Evolutionary conservation across 2,329 filamentous ascomycete genomes (phyloP).

Genomic region (Mollisiaceae sp.): DNA sequence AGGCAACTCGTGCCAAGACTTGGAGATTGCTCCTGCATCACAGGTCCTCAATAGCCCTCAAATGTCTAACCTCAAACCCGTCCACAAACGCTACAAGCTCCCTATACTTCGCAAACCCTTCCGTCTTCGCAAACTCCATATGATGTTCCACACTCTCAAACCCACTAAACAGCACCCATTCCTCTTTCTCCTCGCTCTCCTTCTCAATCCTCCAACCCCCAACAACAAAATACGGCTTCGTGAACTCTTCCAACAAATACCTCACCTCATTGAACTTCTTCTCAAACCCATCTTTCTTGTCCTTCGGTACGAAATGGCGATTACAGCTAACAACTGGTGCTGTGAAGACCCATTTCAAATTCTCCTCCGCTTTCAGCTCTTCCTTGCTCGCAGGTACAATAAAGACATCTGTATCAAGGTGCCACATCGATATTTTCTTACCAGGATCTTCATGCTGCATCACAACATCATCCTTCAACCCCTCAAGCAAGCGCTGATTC

Average conservation of each 20-base stretch:
- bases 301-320: constrained; percentile 22
- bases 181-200: constrained; percentile 24
- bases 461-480: constrained; percentile 41
- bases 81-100: constrained; percentile 26
- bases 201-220: constrained; percentile 33
- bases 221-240: constrained; percentile 23
- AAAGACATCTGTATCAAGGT: constrained; percentile 45
- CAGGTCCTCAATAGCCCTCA: constrained; percentile 18
- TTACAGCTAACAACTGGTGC: constrained; percentile 26
- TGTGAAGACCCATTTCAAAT: constrained; percentile 13
- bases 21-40: neutral
- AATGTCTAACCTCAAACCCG: constrained; percentile 29
- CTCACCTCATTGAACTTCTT: constrained; percentile 22
- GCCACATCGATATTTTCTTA: constrained; percentile 48
- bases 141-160: constrained; percentile 29
- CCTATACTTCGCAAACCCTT: constrained; percentile 23
- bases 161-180: constrained; percentile 30
- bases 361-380: neutral
- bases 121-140: constrained; percentile 23
- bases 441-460: constrained; percentile 29
- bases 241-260: constrained; percentile 19
- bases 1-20: too few species aligned
- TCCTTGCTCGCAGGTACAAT: neutral
- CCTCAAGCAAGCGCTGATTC: constrained; percentile 48
- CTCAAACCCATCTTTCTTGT: constrained; percentile 22